phyloP scores from a whole-genome alignment of 257 asterid species.

The Plantago elongata region DNA sequence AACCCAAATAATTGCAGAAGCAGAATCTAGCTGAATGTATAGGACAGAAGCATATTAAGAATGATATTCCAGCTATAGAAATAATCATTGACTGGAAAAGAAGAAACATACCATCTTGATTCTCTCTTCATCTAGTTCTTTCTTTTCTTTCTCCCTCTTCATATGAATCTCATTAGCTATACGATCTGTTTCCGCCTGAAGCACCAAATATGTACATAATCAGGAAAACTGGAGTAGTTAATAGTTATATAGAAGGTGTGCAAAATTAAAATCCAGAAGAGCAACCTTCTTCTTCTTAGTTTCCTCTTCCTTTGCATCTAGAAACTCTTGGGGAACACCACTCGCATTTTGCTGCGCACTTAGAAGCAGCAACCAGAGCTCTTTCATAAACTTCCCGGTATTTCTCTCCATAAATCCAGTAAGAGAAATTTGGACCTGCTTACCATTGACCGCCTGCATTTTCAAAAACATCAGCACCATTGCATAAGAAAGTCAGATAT shows the following conservation, averaged over 20 bases:
- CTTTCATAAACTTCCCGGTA: conserved; percentile 97
- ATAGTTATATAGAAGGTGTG: conserved; percentile 1
- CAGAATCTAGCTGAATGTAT: conserved; percentile 74
- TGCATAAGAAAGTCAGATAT: conserved; percentile 9
- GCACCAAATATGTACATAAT: conserved; percentile 16
- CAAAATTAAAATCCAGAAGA: conserved; percentile 17
- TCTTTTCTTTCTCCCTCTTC: conserved; percentile 76
- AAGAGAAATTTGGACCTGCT: conserved; percentile 81
- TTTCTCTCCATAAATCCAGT: conserved; percentile 99
- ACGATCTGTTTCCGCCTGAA: conserved; percentile 88
- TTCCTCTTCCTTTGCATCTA: conserved; percentile 98
- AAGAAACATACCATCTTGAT: conserved; percentile 52
- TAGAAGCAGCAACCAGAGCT: conserved; percentile 83
- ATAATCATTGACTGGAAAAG: conserved; percentile 52
- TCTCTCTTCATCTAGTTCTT: conserved; percentile 60
- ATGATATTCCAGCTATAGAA: conserved; percentile 32
- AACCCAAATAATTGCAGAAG: conserved; percentile 97
- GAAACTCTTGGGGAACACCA: conserved; percentile 94
- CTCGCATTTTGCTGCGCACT: conserved; percentile 90
- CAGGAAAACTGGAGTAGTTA: conserved; percentile 3
- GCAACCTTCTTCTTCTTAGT: conserved; percentile 70
- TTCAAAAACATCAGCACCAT: conserved; percentile 17
- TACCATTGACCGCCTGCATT: conserved; percentile 86
- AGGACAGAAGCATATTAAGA: conserved; percentile 51
- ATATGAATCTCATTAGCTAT: conserved; percentile 65